Evolutionary conservation across 768 basidiomycete genomes (phyloP), one percentile per base, ranked within the genome.

Genomic region (Cystoderma amianthinum): DNA sequence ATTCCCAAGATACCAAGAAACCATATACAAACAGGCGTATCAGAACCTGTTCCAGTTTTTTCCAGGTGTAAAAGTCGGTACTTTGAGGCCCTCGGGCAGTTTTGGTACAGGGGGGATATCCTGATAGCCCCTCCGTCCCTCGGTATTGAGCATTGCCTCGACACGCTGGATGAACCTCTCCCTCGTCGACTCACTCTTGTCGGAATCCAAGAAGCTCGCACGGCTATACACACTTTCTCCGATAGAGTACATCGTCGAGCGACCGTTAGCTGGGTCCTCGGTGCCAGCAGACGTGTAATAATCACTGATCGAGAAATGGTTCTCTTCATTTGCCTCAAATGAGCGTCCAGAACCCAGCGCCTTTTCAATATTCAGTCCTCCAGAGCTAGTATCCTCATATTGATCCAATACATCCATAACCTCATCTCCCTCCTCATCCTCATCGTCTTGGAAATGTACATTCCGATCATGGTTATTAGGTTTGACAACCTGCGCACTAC

Each of bases 111-210:
- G 72, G 23, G 72, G 72, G 12, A 68, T 49, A 32, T 39, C 37
- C 44, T 43, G 34, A n/a, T 36, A 17, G 15, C 41, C 23, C 43
- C 43, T 39, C 33, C 45, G 36, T 46, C 55, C 50, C 44, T 64
- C 65, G 42, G 59, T 50, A 21, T 63, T 67, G 51, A 72, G 68
- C 72, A 80, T 72, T 39, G 60, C 69, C 52, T 72, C 74, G 12
- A 82, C 74, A 22, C 71, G 59, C 44, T 61, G 51, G 38, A 80
- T 61, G 46, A 82, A 73, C 49, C 70, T 54, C 24, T 68, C 67
- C 43, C 78, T 58, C 38, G 68, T 64, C 49, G 64, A 57, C 49
- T 65, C 69, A 47, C 78, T 80, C 57, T 68, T 67, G 22, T 74
- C 71, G 16, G 61, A 55, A 46, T 80, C 78, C 52, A 80, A 43